Evolutionary conservation across 2,329 filamentous ascomycete species (phyloP).

Genomic region (Chaetomiaceae sp.): DNA sequence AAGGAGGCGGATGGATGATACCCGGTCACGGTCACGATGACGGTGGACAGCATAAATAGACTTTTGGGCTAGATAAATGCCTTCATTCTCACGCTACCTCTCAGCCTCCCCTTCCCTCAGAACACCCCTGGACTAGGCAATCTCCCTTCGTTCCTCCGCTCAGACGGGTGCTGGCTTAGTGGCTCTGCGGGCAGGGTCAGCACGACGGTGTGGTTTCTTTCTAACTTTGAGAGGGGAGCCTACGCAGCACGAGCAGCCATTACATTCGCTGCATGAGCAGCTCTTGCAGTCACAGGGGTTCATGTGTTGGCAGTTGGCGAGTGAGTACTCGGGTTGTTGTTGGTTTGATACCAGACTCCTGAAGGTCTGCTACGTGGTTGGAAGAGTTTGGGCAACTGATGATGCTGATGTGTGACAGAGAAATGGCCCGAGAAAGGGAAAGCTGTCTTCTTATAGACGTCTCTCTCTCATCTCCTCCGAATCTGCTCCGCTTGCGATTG

Average conservation of each 20-base stretch:
- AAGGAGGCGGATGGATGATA: slow-evolving; percentile 11
- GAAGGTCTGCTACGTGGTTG: background rate
- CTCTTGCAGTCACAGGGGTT: slow-evolving; percentile 18
- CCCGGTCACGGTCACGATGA: slow-evolving; percentile 6
- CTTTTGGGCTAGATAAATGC: background rate
- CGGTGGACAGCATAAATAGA: background rate
- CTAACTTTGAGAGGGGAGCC: background rate
- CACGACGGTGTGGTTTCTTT: background rate
- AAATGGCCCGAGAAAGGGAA: too few relatives aligned
- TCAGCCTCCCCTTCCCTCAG: background rate
- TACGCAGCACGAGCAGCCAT: slow-evolving; percentile 24
- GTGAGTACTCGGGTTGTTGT: background rate
- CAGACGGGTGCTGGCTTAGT: background rate
- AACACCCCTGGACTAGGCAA: background rate
- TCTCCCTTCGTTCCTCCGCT: background rate
- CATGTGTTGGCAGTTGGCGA: slow-evolving; percentile 16
- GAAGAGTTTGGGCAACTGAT: too few relatives aligned
- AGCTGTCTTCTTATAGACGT: too few relatives aligned
- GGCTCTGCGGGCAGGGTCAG: background rate
- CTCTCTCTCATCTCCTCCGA: too few relatives aligned
- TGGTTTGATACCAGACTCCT: background rate
- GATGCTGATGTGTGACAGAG: too few relatives aligned
- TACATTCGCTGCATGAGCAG: slow-evolving; percentile 22
- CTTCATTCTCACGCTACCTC: background rate
- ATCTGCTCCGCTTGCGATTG: too few relatives aligned